Base-by-base conservation (phyloP, 495 filamentous ascomycete species). In the Penicillium psychrofluorescens region DNA sequence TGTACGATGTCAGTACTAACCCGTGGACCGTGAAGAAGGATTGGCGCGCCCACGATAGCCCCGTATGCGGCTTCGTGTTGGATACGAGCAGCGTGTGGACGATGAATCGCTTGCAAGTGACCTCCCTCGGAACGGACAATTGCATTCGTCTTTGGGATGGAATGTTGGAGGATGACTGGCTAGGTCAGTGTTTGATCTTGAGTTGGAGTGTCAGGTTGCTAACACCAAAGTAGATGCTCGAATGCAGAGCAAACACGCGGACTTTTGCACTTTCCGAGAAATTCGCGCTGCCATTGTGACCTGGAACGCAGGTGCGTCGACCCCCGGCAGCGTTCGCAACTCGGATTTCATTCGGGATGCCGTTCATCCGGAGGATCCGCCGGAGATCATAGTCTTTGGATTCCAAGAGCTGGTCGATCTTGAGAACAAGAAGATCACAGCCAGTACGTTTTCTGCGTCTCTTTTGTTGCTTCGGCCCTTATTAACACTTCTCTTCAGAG, bases 351-450 rank as follows among this genome's bases (percentile, higher is more conserved):
- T 97, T 45, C 77, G 79, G 50, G 73, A 87, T 43, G 73, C 92
- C 0, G 68, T 95, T 34, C 71, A 81, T 46, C 75, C 70, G 29
- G 81, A 85, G 43, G 73, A 84, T 40, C 81, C 84, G 8, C 88
- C 92, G 0, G 92, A 97, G 52, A 84, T 98, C 39, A 69, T 98
- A 6, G 79, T 98, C 4, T 98, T 97, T 75, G 92, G 92, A 8
- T 98, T 98, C 61, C 92, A 98, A 59, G 92, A 98, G 61, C 74
- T 98, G 8, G 91, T 98, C 10, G 94, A 98, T 55, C 69, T 98
- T 11, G 92, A 98, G 56, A 88, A 97, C 60, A 98, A 95, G 70
- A 94, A 86, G 50, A 83, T 92, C 47, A 96, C 90, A 43, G 92
- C 92, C n/a, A 95, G 83, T 86, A 63, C 53, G 81, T 79, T 36